Conservation (phyloP, 441 rosid species). For the Erodium texanum region DNA sequence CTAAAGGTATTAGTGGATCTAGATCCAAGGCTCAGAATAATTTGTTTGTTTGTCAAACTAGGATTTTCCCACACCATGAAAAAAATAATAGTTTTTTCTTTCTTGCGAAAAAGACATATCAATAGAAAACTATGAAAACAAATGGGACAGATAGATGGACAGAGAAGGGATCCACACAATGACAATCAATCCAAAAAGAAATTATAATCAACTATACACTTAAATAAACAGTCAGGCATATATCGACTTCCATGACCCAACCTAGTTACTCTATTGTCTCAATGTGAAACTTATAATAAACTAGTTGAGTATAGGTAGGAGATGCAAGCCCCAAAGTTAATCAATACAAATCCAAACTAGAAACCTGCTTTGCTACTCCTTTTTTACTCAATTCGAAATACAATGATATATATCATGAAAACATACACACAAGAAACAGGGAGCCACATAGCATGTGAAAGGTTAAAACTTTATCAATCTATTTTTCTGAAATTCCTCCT, state of each 20-base stretch:
- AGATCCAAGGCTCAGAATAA: not conserved
- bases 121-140: not conserved
- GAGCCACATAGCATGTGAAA: not conserved
- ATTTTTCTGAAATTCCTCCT: not conserved
- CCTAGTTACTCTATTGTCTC: constrained; percentile 15
- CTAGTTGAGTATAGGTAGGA: not conserved
- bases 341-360: not conserved
- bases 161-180: constrained; percentile 3
- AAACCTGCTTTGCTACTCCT: not conserved
- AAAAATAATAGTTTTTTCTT: not conserved
- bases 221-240: constrained; percentile 11
- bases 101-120: too few species aligned
- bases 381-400: not conserved
- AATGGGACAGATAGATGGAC: not conserved
- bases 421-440: not conserved
- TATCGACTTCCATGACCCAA: constrained; percentile 22
- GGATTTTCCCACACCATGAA: not conserved
- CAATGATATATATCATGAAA: not conserved
- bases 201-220: not conserved
- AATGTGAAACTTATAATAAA: not conserved
- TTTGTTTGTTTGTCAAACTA: constrained; percentile 1
- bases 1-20: not conserved
- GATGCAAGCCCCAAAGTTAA: not conserved
- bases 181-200: constrained; percentile 10
- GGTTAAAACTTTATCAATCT: not conserved